Evolutionary conservation across 139 green algal genomes (phyloP).

Genomic region (Coelastrella sp.): DNA sequence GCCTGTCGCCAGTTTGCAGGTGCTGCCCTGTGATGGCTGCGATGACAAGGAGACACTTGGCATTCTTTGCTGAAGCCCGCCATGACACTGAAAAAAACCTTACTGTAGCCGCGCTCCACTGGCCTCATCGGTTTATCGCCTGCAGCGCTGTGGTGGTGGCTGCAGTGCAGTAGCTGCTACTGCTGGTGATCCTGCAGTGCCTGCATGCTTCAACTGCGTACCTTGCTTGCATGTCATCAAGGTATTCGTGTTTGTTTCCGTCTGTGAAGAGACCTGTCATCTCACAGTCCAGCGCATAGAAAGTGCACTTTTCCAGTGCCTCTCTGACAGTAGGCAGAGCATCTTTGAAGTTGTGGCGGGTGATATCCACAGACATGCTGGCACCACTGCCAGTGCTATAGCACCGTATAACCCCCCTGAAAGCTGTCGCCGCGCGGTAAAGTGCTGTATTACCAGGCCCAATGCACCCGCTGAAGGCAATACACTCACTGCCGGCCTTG

Average conservation of each 20-base stretch:
- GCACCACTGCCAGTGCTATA: too few relatives aligned
- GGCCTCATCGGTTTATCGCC: too few relatives aligned
- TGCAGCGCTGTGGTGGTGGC: too few relatives aligned
- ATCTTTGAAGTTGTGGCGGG: constrained; percentile 72
- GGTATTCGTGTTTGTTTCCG: constrained; percentile 55
- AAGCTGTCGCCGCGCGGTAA: not conserved
- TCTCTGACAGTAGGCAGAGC: constrained; percentile 65
- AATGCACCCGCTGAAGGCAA: not conserved
- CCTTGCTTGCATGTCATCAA: constrained; percentile 82
- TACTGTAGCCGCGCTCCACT: too few relatives aligned
- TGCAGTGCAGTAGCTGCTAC: not conserved
- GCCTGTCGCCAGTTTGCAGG: too few relatives aligned
- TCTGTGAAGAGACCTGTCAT: constrained; percentile 84
- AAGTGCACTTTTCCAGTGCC: constrained; percentile 61
- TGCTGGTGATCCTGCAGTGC: not conserved
- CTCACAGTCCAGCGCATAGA: constrained; percentile 80
- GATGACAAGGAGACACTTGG: too few relatives aligned
- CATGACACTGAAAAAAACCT: too few relatives aligned
- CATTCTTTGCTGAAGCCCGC: too few relatives aligned
- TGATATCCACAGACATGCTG: constrained; percentile 67
- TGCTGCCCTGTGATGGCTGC: too few relatives aligned
- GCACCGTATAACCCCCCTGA: not conserved
- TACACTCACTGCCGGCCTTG: not conserved
- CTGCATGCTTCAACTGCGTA: constrained; percentile 42
- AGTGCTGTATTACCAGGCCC: not conserved